Base-by-base conservation (phyloP, 2,329 filamentous ascomycete genomes). In the Cladorrhinum sp. region DNA sequence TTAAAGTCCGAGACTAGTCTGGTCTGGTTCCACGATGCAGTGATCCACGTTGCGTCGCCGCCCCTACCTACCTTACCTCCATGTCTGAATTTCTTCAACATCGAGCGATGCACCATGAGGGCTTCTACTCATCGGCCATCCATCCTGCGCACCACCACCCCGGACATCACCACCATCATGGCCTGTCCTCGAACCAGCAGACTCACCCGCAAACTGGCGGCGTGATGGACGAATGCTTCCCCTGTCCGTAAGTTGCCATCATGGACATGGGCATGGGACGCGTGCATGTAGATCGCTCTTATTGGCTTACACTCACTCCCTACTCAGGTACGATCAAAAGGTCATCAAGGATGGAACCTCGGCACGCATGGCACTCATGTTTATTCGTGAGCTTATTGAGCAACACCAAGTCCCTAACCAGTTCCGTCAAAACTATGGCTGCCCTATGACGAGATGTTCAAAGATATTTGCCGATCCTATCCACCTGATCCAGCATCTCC, bases 341-440 rank as follows among this genome's bases (percentile, higher is more conserved):
- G 63, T 71, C 45, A 63, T 66, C 54, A 59, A 59, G 13, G 64
- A 71, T 58, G 66, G 68, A 48, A 70, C 67, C 2, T 65, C 65
- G 24, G 68, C 70, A 18, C 70, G 69, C 23, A 67, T 72, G 52
- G 62, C 68, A 5, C 62, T 71, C 45, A 65, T 70, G 65, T 71
- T 72, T 51, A 62, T 72, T 24, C 69, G 68, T 9, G 66, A 70
- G 13, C 67, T 71, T 12, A 65, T 71, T 50, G 67, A 71, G 23
- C 65, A 66, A 48, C 58, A 62, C 16, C 65, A 66, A 38, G 55
- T 62, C 18, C 63, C 61, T 12, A 38, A 58, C 3, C 66, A 66
- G 48, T 56, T 20, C 13, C 54, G 61, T 13, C 62, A 68, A 32
- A 65, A 58, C 12, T 71, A 68, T 53, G 58, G n/a, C 53, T 72